Percentiles rank a stretch among this genome's conserved stretches.
Conservation (phyloP, 108 stramenopile genomes). For the Chaetoceros muelleri region DNA sequence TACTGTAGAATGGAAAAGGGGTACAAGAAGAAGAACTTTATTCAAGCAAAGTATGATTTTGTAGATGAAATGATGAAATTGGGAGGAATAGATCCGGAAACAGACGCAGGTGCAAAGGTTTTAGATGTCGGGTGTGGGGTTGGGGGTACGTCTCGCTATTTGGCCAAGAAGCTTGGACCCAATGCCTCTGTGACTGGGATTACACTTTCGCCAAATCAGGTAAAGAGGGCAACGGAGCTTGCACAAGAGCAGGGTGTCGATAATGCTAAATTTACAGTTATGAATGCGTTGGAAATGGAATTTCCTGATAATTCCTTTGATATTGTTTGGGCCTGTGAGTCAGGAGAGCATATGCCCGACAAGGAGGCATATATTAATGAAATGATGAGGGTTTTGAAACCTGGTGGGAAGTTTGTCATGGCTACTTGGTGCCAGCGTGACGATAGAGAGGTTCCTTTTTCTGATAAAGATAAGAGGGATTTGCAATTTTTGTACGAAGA, state of each 20-base stretch:
- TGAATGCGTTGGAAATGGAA: slow-evolving; percentile 91
- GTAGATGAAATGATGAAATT: slow-evolving; percentile 96
- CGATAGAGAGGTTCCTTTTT: slow-evolving; percentile 68
- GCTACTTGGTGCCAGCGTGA: slow-evolving; percentile 97
- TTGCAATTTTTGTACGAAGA: slow-evolving; percentile 94
- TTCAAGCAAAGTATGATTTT: slow-evolving; percentile 92
- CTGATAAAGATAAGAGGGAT: slow-evolving; percentile 76
- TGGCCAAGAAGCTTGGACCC: slow-evolving; percentile 76
- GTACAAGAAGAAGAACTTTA: slow-evolving; percentile 83
- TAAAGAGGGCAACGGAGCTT: slow-evolving; percentile 83
- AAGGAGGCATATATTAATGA: slow-evolving; percentile 91
- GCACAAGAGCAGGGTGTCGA: slow-evolving; percentile 69
- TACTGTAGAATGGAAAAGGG: slow-evolving; percentile 34
- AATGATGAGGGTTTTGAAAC: slow-evolving; percentile 96
- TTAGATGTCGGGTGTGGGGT: slow-evolving; percentile 97
- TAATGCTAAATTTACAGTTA: slow-evolving; percentile 86
- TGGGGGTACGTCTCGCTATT: slow-evolving; percentile 90
- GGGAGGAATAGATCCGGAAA: slow-evolving; percentile 50
- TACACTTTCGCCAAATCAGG: slow-evolving; percentile 88
- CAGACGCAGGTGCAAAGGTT: slow-evolving; percentile 57
- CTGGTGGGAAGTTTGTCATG: slow-evolving; percentile 93
- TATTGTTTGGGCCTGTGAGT: slow-evolving; percentile 96
- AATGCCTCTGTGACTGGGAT: slow-evolving; percentile 83
- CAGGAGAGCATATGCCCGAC: slow-evolving; percentile 98
- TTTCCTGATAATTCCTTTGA: slow-evolving; percentile 92